A percentile compares a stretch with the other conserved stretches of the same genome.
These are phyloP conservation scores for Teratosphaeria viscida DNA, from an alignment of 2,329 filamentous ascomycete species.

Conservation along the genomic window DNA sequence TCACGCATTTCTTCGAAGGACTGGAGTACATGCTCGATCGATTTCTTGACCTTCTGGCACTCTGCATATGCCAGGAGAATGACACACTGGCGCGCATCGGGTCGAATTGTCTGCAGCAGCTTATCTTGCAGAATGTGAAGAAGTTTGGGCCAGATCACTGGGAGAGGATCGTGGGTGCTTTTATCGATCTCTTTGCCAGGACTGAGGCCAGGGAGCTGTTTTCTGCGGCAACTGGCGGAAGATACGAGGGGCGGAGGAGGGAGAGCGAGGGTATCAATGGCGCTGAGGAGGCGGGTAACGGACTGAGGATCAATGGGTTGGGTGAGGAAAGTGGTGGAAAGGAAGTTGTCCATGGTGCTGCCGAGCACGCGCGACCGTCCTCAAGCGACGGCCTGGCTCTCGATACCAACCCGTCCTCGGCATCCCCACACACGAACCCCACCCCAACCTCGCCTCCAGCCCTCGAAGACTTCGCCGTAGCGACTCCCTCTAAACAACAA, in stretches of 20 bases:
- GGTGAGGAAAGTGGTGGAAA: slow-evolving; percentile 16
- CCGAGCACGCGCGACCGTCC: slow-evolving; percentile 7
- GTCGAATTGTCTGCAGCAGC: slow-evolving; percentile 92
- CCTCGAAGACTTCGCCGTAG: slow-evolving; percentile 79
- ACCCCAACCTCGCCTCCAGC: slow-evolving; percentile 20
- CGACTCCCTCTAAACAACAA: slow-evolving; percentile 57
- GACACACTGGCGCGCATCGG: slow-evolving; percentile 96
- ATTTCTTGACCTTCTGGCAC: slow-evolving; percentile 85
- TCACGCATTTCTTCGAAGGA: slow-evolving; percentile 95
- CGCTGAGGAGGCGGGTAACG: slow-evolving; percentile 6
- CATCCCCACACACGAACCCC: neutral
- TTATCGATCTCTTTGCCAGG: slow-evolving; percentile 87
- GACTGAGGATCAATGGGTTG: slow-evolving; percentile 8
- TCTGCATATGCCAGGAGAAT: slow-evolving; percentile 98
- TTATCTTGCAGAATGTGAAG: slow-evolving; percentile 90
- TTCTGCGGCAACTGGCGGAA: slow-evolving; percentile 56
- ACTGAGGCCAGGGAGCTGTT: slow-evolving; percentile 95
- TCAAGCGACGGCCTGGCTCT: slow-evolving; percentile 3
- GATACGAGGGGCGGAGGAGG: slow-evolving; percentile 17
- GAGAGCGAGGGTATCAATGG: slow-evolving; percentile 4
- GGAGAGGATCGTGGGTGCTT: slow-evolving; percentile 88
- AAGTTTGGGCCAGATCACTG: slow-evolving; percentile 85
- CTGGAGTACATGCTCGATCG: slow-evolving; percentile 96
- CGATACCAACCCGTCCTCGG: neutral
- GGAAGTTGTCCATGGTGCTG: slow-evolving; percentile 32